Conservation (phyloP, 176 grass and related monocot species). For the Aechmea fasciata region DNA sequence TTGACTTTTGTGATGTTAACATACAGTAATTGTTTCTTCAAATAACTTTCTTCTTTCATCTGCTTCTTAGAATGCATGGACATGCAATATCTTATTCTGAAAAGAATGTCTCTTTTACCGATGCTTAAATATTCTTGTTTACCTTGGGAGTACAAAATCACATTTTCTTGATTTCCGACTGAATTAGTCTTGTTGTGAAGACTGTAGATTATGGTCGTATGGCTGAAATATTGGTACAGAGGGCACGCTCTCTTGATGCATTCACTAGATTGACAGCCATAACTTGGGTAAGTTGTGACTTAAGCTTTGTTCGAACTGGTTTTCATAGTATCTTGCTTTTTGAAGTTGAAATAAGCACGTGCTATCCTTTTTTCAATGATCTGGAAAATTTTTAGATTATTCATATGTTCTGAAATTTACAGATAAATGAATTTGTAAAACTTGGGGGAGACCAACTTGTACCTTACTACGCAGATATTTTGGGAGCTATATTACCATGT, state of each 20-base stretch:
- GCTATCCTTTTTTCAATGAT: not conserved
- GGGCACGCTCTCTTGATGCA: conserved; percentile 81
- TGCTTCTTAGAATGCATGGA: not conserved
- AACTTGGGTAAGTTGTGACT: conserved; percentile 67
- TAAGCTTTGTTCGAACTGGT: not conserved
- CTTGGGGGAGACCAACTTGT: conserved; percentile 97
- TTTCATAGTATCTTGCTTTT: not conserved
- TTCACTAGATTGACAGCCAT: conserved; percentile 97
- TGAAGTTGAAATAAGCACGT: not conserved
- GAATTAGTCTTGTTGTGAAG: conserved; percentile 31
- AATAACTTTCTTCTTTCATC: not conserved
- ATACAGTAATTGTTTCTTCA: not conserved
- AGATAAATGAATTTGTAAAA: conserved; percentile 99
- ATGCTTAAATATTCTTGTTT: not conserved
- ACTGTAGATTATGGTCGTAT: conserved; percentile 99
- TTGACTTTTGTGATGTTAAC: not conserved
- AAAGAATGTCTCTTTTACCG: not conserved
- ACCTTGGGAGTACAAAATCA: not conserved
- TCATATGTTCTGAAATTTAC: conserved; percentile 20
- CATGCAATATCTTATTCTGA: not conserved
- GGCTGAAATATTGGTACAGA: conserved; percentile 97
- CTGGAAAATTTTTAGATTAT: not conserved
- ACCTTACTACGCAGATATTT: conserved; percentile 95
- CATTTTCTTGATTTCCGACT: not conserved
- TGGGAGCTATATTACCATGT: conserved; percentile 93